These are phyloP conservation scores for Cardamine resedifolia DNA, from an alignment of 345 rosid genomes.

Conservation along the genomic window DNA sequence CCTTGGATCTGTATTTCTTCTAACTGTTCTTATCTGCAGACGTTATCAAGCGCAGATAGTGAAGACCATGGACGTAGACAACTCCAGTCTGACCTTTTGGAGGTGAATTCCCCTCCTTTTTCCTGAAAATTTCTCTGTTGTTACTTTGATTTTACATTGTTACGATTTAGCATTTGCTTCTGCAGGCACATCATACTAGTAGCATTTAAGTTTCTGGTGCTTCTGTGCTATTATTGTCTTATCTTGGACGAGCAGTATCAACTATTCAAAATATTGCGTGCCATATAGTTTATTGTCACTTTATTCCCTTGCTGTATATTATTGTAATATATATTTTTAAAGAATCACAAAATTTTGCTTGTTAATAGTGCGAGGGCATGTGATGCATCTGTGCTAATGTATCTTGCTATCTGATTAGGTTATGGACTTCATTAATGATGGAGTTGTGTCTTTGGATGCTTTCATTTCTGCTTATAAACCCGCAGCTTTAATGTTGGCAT, in stretches of 20 bases:
- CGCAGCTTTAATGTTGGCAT: constrained; percentile 66
- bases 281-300: background rate
- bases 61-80: constrained; percentile 46
- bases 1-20: background rate
- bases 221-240: background rate
- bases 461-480: constrained; percentile 64
- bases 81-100: constrained; percentile 66
- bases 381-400: background rate
- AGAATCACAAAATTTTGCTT: background rate
- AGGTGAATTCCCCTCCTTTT: constrained; percentile 45
- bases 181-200: constrained; percentile 6
- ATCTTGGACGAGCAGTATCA: background rate
- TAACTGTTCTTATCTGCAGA: constrained; percentile 41
- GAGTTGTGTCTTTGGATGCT: constrained; percentile 85
- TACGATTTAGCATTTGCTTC: background rate
- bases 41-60: constrained; percentile 46
- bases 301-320: background rate
- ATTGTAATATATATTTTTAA: background rate
- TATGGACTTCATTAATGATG: constrained; percentile 97
- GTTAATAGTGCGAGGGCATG: background rate
- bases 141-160: background rate
- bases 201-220: background rate
- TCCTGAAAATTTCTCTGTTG: background rate
- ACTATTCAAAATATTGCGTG: background rate
- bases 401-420: constrained; percentile 51